Evolutionary conservation across 1,284 basidiomycete species (phyloP).

Genomic region (Mycena citricolor): DNA sequence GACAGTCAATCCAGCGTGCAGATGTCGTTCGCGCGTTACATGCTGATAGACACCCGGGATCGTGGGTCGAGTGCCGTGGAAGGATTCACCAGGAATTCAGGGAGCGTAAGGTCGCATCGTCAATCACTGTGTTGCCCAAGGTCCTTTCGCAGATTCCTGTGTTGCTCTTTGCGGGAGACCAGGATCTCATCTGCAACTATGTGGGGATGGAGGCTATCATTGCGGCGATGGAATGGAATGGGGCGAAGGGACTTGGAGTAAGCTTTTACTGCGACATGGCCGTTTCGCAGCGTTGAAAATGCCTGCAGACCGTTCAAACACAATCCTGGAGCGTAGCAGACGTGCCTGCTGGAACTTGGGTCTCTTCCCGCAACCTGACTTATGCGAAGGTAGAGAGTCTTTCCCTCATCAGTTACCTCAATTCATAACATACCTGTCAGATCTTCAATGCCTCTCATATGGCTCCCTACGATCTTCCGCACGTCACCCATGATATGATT

Average conservation of each 20-base stretch:
- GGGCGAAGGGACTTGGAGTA: constrained; percentile 82
- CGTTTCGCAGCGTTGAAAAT: too few relatives aligned
- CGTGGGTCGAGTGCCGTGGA: constrained; percentile 87
- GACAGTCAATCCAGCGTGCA: constrained; percentile 47
- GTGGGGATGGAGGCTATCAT: constrained; percentile 89
- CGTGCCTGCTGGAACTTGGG: constrained; percentile 87
- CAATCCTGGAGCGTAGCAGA: constrained; percentile 82
- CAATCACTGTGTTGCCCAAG: constrained; percentile 77
- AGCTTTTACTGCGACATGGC: constrained; percentile 33
- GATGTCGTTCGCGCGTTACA: constrained; percentile 88
- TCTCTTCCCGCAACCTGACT: constrained; percentile 84
- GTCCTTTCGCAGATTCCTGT: constrained; percentile 81
- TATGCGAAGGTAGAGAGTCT: constrained; percentile 73
- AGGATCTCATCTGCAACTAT: constrained; percentile 96
- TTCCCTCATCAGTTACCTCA: background rate
- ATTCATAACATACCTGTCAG: constrained; percentile 36
- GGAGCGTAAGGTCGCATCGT: constrained; percentile 60
- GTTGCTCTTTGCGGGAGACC: constrained; percentile 93
- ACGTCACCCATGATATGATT: constrained; percentile 96
- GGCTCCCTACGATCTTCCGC: constrained; percentile 90
- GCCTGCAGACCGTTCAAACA: constrained; percentile 63
- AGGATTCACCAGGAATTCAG: constrained; percentile 69
- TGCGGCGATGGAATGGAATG: constrained; percentile 82
- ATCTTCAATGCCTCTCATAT: constrained; percentile 92
- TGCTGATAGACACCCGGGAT: constrained; percentile 73